A percentile compares a stretch with the other conserved stretches of the same genome.
phyloP scores from a whole-genome alignment of 768 basidiomycete species.

The Suillus lakei region DNA sequence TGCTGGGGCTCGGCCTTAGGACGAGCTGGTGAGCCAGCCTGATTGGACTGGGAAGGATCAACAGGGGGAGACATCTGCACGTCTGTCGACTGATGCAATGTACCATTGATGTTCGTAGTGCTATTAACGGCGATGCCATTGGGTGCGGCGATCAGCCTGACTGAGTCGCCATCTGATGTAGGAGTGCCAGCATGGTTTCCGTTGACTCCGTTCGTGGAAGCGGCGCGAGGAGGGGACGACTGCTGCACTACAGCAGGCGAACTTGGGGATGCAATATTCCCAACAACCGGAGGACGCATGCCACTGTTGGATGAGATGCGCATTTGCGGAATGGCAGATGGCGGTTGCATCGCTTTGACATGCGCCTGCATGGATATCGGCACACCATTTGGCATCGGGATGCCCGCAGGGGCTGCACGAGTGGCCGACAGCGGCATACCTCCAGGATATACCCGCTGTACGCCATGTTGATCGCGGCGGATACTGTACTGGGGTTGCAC shows the following conservation, averaged over 20 bases:
- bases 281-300: conserved; percentile 51
- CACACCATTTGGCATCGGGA: conserved; percentile 45
- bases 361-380: conserved; percentile 65
- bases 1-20: conserved; percentile 56
- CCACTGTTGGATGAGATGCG: conserved; percentile 65
- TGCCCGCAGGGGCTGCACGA: conserved; percentile 23
- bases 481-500: conserved; percentile 30
- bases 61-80: conserved; percentile 11
- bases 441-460: conserved; percentile 25
- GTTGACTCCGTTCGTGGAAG: conserved; percentile 39
- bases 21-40: conserved; percentile 44
- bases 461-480: conserved; percentile 30
- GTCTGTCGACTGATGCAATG: conserved; percentile 31
- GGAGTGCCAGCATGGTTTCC: conserved; percentile 37
- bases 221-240: conserved; percentile 42
- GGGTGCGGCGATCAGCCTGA: conserved; percentile 20
- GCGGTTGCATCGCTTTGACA: conserved; percentile 63
- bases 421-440: conserved; percentile 31
- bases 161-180: conserved; percentile 50
- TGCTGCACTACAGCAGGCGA: conserved; percentile 25
- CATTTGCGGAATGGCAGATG: conserved; percentile 57
- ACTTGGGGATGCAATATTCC: conserved; percentile 35
- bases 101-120: conserved; percentile 30
- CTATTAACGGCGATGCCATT: conserved; percentile 33
- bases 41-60: conserved; percentile 29